Percentiles rank a stretch among this genome's conserved stretches.
phyloP scores from a whole-genome alignment of 148 eudicot species.

The Mesembryanthemum crystallinum region DNA sequence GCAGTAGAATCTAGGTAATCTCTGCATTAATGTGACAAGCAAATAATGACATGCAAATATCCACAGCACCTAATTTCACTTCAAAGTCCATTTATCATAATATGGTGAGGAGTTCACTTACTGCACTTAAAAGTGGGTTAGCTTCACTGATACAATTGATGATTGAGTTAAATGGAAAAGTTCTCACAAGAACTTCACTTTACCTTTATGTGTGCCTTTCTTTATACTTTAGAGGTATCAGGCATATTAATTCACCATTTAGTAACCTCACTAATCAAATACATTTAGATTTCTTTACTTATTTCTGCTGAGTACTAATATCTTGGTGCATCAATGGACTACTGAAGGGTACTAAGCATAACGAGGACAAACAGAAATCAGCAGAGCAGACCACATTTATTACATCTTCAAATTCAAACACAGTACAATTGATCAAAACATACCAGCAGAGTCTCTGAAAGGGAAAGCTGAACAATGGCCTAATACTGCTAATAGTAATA shows the following conservation, averaged over 20 bases:
- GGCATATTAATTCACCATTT: background rate
- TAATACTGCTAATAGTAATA: too few species aligned
- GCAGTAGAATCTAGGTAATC: constrained; percentile 14
- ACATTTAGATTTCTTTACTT: too few species aligned
- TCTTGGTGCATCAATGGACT: background rate
- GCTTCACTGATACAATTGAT: background rate
- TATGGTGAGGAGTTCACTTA: background rate
- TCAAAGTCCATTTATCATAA: background rate
- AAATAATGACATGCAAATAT: constrained; percentile 7
- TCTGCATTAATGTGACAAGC: constrained; percentile 1
- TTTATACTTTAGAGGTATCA: background rate
- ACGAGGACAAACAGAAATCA: background rate
- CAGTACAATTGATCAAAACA: background rate
- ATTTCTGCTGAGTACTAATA: too few species aligned
- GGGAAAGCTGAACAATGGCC: background rate
- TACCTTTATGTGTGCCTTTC: background rate
- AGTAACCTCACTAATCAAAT: background rate
- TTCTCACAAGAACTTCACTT: background rate
- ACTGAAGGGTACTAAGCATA: background rate
- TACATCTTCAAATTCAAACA: background rate
- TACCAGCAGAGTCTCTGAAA: background rate
- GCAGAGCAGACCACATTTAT: too few species aligned
- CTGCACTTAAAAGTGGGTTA: background rate
- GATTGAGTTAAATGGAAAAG: background rate
- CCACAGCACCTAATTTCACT: background rate